phyloP scores from a whole-genome alignment of 192 early-diverging fungal species.

The Nowakowskiella sp. region DNA sequence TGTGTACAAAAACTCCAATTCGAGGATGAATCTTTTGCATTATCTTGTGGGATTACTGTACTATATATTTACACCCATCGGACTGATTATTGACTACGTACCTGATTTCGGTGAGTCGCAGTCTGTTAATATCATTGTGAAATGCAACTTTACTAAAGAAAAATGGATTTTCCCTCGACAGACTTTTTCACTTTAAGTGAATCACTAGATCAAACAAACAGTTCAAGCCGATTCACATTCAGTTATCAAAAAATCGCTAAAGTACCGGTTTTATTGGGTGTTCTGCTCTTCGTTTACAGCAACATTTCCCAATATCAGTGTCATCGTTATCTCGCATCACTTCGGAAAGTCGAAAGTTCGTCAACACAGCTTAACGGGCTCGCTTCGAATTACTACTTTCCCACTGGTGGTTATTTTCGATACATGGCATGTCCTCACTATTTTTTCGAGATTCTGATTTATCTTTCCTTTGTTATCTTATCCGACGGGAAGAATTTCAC shows the following conservation, averaged over 20 bases:
- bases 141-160: no score
- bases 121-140: neutral
- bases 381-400: constrained; percentile 15
- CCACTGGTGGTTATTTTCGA: constrained; percentile 15
- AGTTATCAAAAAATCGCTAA: no score
- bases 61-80: constrained; percentile 24
- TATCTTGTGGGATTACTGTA: constrained; percentile 22
- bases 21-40: constrained; percentile 25
- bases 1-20: neutral
- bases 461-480: constrained; percentile 35
- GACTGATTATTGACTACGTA: constrained; percentile 19
- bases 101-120: neutral
- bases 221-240: no score
- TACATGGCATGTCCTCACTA: constrained; percentile 33
- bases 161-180: no score
- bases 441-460: constrained; percentile 25
- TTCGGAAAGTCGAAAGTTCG: constrained; percentile 1
- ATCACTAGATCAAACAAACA: no score
- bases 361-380: neutral
- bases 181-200: no score
- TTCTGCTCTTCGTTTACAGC: constrained; percentile 14
- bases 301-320: constrained; percentile 13
- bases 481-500: constrained; percentile 30
- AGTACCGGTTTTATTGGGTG: constrained; percentile 8
- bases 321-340: constrained; percentile 12